Evolutionary conservation across 2,329 filamentous ascomycete species (phyloP).

Genomic region (Eutypa lata): DNA sequence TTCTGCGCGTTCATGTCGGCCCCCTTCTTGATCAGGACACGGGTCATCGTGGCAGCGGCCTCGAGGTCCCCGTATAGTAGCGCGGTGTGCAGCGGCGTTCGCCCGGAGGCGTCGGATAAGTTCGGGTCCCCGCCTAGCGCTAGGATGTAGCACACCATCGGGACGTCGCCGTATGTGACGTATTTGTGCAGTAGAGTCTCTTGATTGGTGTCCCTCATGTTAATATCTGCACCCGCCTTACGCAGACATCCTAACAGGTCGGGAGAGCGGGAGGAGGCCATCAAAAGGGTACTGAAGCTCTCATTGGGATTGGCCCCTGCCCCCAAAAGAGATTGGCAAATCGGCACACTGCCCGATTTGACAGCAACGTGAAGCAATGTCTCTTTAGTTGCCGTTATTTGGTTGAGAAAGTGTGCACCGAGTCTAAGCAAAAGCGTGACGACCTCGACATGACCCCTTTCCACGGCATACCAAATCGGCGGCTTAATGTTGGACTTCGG

Average conservation of each 20-base stretch:
- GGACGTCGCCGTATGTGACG: neutral
- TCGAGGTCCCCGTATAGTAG: constrained; percentile 2
- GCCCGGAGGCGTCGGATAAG: neutral
- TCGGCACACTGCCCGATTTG: constrained; percentile 1
- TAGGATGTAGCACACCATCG: constrained; percentile 7
- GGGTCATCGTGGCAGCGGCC: constrained; percentile 1
- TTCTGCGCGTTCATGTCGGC: constrained; percentile 9
- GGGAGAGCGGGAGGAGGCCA: neutral
- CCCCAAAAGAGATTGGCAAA: constrained; percentile 3
- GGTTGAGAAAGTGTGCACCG: constrained; percentile 6
- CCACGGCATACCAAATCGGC: constrained; percentile 8
- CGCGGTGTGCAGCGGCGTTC: constrained; percentile 5
- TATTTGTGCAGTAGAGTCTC: constrained; percentile 6
- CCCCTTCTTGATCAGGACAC: constrained; percentile 5
- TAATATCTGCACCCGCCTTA: constrained; percentile 6
- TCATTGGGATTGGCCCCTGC: constrained; percentile 6
- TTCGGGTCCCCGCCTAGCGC: constrained; percentile 4
- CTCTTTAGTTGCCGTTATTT: constrained; percentile 2
- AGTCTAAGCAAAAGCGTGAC: constrained; percentile 2
- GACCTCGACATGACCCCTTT: constrained; percentile 3
- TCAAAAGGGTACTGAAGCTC: neutral
- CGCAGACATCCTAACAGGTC: constrained; percentile 4
- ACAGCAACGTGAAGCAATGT: constrained; percentile 9
- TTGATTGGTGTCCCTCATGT: constrained; percentile 1
- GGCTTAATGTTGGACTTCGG: constrained; percentile 6